phyloP scores from a whole-genome alignment of 768 basidiomycete species.

The Suillus discolor region DNA sequence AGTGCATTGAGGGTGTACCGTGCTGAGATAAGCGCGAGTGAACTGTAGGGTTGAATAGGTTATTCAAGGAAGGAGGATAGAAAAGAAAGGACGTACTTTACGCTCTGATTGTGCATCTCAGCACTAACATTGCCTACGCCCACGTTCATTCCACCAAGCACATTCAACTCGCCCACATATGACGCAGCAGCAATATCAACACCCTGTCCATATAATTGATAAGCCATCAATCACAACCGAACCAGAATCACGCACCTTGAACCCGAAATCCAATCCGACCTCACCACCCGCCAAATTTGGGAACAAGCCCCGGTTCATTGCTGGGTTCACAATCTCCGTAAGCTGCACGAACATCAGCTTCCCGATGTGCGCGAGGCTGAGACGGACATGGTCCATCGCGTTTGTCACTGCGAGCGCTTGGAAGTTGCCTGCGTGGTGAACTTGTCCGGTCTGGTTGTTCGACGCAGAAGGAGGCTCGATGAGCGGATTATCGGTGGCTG shows the following conservation, averaged over 20 bases:
- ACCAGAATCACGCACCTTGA: constrained; percentile 42
- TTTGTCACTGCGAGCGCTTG: constrained; percentile 86
- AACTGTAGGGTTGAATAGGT: constrained; percentile 42
- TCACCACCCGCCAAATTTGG: constrained; percentile 80
- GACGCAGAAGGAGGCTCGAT: constrained; percentile 74
- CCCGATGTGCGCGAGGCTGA: constrained; percentile 69
- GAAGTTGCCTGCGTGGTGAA: constrained; percentile 90
- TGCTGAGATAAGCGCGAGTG: constrained; percentile 81
- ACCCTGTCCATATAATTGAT: constrained; percentile 39
- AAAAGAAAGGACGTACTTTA: constrained; percentile 62
- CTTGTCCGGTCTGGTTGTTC: constrained; percentile 39
- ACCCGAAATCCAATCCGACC: constrained; percentile 80
- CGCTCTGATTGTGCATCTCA: constrained; percentile 91
- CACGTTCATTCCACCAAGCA: constrained; percentile 72
- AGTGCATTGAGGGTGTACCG: constrained; percentile 78
- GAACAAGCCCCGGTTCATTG: constrained; percentile 76
- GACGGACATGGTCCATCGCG: constrained; percentile 85
- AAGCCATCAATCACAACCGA: background rate
- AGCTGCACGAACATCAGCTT: constrained; percentile 69
- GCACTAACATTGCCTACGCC: constrained; percentile 85
- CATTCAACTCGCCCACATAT: constrained; percentile 81
- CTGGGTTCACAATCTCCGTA: constrained; percentile 57
- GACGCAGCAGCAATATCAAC: constrained; percentile 84
- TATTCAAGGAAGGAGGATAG: background rate
- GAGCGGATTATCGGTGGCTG: constrained; percentile 88